Evolutionary conservation across 352 stramenopile genomes (phyloP), one percentile per base, ranked within the genome.

Genomic region (Phytopythium helicoides): DNA sequence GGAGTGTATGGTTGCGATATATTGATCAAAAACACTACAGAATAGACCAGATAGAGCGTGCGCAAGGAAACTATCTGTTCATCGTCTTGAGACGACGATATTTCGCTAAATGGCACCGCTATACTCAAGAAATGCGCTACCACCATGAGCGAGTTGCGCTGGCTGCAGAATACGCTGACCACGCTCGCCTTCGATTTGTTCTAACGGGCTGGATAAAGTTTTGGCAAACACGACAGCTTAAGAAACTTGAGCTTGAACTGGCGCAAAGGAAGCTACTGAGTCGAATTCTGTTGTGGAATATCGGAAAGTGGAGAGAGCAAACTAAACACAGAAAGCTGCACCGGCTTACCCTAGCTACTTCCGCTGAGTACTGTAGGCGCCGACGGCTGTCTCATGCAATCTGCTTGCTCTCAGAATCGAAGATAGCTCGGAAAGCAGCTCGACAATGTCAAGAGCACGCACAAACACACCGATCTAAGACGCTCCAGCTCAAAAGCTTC

Each of bases 1-100:
- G 65, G 65, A 41, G 9, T 39, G 39, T 22, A 3, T 78, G 65
- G 68, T 23, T 51, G 10, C 3, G 36, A 12, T 66, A 68, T 31
- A n/a, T 73, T 3, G 16, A 23, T 11, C n/a, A 19, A 18, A n/a
- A 26, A 3, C 26, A 50, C 10, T 26, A 38, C 26, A 50, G n/a
- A 21, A 38, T 28, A 12, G 15, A 5, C 9, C 25, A 50, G 44
- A 18, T 38, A 6, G 44, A 50, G 16, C 44, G 5, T 38, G 44
- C 44, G 15, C n/a, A 28, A 10, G 26, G 23, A 12, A 15, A 39
- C 23, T 50, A 37, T 3, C 16, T 4, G 8, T n/a, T 3, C 15
- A 26, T 23, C 22, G 5, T 39, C 1, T 38, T 39, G 0, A 6
- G 44, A 10, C 26, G 28, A 7, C 18, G 25, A n/a, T 31, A 23